A percentile compares a stretch with the other conserved stretches of the same genome.
Evolutionary conservation across 495 filamentous ascomycete species (phyloP).

Genomic region (Penicillium samsonianum): DNA sequence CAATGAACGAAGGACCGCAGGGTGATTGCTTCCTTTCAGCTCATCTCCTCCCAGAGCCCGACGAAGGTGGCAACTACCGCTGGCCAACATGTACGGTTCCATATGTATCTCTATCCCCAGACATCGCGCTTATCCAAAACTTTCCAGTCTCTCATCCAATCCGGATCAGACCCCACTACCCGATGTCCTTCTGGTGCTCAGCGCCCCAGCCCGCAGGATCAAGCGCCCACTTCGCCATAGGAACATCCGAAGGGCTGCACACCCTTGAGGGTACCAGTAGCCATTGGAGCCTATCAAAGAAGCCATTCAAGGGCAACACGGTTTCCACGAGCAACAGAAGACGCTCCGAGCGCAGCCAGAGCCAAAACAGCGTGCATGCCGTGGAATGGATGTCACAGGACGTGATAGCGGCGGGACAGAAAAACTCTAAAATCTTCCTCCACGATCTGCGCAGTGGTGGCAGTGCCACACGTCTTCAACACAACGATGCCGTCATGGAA

Average conservation of each 20-base stretch:
- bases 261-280: conserved; percentile 34
- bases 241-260: conserved; percentile 44
- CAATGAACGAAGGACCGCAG: conserved; percentile 42
- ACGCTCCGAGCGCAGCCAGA: too few relatives aligned
- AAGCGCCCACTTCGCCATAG: conserved; percentile 41
- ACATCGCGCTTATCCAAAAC: background rate
- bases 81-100: conserved; percentile 35
- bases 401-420: conserved; percentile 41
- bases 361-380: conserved; percentile 25
- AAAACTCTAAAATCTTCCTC: conserved; percentile 40
- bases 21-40: conserved; percentile 41
- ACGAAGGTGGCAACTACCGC: conserved; percentile 37
- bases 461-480: conserved; percentile 36
- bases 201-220: conserved; percentile 34
- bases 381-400: conserved; percentile 45
- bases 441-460: conserved; percentile 41
- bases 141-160: conserved; percentile 33
- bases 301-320: conserved; percentile 30
- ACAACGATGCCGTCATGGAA: conserved; percentile 38
- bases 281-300: conserved; percentile 38
- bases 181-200: conserved; percentile 39
- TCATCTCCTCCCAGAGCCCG: conserved; percentile 38
- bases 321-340: background rate
- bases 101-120: background rate
- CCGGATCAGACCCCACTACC: conserved; percentile 29